These are phyloP conservation scores for Pleurotus pulmonarius DNA, from an alignment of 768 basidiomycete genomes.

Conservation along the genomic window DNA sequence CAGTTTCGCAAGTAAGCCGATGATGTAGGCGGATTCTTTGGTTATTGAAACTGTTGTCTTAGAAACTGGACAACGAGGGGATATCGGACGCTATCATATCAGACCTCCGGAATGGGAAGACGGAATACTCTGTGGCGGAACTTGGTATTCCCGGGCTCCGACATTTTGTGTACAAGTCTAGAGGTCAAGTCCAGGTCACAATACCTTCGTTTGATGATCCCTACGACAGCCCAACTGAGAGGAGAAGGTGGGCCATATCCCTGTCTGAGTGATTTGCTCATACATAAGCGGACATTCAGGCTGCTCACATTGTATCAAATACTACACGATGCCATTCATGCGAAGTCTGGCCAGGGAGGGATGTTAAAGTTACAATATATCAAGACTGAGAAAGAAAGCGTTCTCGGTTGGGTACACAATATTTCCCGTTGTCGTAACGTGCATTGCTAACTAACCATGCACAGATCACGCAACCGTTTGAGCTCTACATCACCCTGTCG, in stretches of 20 bases:
- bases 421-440: not conserved
- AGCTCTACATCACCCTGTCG: constrained; percentile 82
- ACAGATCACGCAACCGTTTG: constrained; percentile 92
- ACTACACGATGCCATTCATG: constrained; percentile 86
- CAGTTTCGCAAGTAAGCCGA: constrained; percentile 51
- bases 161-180: constrained; percentile 94
- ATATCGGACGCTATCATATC: constrained; percentile 46
- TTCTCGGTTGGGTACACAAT: constrained; percentile 87
- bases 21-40: not conserved
- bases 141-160: constrained; percentile 86
- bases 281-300: constrained; percentile 32
- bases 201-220: constrained; percentile 83
- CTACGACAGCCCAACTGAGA: constrained; percentile 61
- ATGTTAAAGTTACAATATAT: constrained; percentile 86
- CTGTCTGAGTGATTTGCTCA: not conserved
- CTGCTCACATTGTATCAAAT: constrained; percentile 85
- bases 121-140: constrained; percentile 67
- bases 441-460: not conserved
- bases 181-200: constrained; percentile 86
- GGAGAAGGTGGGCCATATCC: constrained; percentile 44
- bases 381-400: constrained; percentile 79
- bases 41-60: constrained; percentile 1
- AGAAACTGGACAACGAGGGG: constrained; percentile 68
- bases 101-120: constrained; percentile 43
- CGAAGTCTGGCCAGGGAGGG: constrained; percentile 78